Conservation (phyloP, 768 basidiomycete species). For the Pleurotus sapidus region DNA sequence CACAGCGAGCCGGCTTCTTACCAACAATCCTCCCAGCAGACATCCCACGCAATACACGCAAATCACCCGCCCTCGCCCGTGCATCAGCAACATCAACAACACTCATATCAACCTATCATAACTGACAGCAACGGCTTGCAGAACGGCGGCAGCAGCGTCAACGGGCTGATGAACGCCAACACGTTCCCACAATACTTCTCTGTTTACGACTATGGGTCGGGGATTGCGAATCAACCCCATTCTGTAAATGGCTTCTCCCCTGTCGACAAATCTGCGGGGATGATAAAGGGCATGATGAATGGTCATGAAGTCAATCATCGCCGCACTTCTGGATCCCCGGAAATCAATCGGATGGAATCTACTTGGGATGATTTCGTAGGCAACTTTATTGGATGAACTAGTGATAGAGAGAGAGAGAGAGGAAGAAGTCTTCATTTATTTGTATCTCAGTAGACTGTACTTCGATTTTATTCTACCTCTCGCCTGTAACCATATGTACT, state of each 20-base stretch:
- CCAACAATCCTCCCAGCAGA: slow-evolving; percentile 1
- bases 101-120: slow-evolving; percentile 15
- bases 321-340: slow-evolving; percentile 54
- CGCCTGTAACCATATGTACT: no score
- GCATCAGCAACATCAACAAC: slow-evolving; percentile 6
- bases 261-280: slow-evolving; percentile 8
- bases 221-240: not conserved
- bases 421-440: no score
- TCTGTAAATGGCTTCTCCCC: slow-evolving; percentile 5
- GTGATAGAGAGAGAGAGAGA: no score
- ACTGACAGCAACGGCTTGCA: slow-evolving; percentile 9
- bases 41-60: slow-evolving; percentile 15
- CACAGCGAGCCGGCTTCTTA: slow-evolving; percentile 5
- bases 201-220: slow-evolving; percentile 62
- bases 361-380: slow-evolving; percentile 67
- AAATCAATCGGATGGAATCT: slow-evolving; percentile 51
- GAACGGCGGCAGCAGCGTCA: slow-evolving; percentile 6
- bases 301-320: slow-evolving; percentile 33
- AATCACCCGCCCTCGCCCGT: slow-evolving; percentile 14
- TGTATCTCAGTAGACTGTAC: no score
- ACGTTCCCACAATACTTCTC: slow-evolving; percentile 70
- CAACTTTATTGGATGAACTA: slow-evolving; percentile 22
- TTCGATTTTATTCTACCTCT: no score
- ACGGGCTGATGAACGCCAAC: slow-evolving; percentile 9
- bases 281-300: slow-evolving; percentile 17